Base-by-base conservation (phyloP, 352 stramenopile genomes). In the Phytophthora crassamura region DNA sequence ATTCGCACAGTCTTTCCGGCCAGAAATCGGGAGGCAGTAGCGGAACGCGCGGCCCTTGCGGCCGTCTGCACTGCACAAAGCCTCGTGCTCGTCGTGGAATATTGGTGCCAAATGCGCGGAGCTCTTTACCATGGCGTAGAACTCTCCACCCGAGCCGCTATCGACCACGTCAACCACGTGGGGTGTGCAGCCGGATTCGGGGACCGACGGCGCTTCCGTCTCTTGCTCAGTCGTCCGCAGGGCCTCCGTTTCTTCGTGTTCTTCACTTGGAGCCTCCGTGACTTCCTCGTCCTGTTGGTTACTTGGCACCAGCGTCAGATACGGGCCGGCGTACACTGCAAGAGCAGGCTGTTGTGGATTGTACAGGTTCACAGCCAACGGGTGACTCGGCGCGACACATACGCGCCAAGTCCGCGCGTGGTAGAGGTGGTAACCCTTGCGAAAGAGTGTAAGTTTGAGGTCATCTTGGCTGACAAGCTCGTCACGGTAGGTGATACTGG, bases 11-110 rank as follows among this genome's bases (percentile, higher is more conserved):
- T 87, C 74, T 28, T 78, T 77, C 33, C 70, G 58, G 3, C 64
- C 72, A 5, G 69, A 74, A 40, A 87, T 82, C 16, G 78, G 78
- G 4, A 87, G 71, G 18, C 78, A 88, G 48, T 81, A 82, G 9
- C 42, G 11, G 16, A 40, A 49, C n/a, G 25, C 49, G n/a, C 39
- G 42, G 33, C 12, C 10, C 8, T 45, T 47, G n/a, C 36, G 52
- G 28, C 51, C 43, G 28, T 32, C 16, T 6, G 46, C 38, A 38
- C 63, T 55, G 42, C 59, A 74, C 9, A 74, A 30, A 20, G 40
- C 25, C 11, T 53, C 33, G 28, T 69, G 54, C 18, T 69, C 51
- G 43, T 59, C 64, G 3, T 32, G 6, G 45, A 78, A 72, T 36
- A 45, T 51, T 5, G 72, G 75, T 1, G 40, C n/a, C 15, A 67